These are phyloP conservation scores for Citrullus amarus DNA, from an alignment of 306 rosid species.

Conservation along the genomic window DNA sequence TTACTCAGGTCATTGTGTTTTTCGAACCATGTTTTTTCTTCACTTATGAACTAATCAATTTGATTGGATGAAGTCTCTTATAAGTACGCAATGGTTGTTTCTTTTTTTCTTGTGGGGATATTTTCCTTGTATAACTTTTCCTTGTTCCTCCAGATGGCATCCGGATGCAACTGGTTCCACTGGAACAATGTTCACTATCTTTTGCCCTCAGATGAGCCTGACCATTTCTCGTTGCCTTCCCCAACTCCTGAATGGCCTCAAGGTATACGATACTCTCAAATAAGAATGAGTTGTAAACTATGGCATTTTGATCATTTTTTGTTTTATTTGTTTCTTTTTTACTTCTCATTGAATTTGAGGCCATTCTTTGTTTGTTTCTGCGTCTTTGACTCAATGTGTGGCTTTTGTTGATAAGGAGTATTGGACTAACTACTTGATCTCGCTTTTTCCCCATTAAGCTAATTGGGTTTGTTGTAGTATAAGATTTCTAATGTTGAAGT, in stretches of 20 bases:
- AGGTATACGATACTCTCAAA: slow-evolving; percentile 23
- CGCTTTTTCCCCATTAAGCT: background rate
- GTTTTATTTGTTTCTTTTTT: background rate
- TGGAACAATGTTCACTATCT: background rate
- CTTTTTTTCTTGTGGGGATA: background rate
- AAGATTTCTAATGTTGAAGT: background rate
- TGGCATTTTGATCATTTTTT: background rate
- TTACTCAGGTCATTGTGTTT: background rate
- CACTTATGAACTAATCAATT: background rate
- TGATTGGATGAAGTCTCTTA: background rate
- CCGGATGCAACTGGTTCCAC: background rate
- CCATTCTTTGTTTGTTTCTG: background rate
- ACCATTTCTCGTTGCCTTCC: slow-evolving; percentile 6
- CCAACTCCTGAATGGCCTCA: slow-evolving; percentile 39
- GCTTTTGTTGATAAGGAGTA: background rate
- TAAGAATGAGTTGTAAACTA: background rate
- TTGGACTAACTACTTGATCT: background rate
- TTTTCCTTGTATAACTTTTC: background rate
- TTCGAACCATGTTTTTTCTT: background rate
- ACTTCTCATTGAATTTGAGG: background rate
- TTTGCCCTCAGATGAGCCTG: slow-evolving; percentile 2
- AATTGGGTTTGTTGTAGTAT: background rate
- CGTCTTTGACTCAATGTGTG: background rate
- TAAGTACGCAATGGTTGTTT: background rate
- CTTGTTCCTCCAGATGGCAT: background rate